Base-by-base conservation (phyloP, 2,329 filamentous ascomycete species). In the Nannizzia gypsea region DNA sequence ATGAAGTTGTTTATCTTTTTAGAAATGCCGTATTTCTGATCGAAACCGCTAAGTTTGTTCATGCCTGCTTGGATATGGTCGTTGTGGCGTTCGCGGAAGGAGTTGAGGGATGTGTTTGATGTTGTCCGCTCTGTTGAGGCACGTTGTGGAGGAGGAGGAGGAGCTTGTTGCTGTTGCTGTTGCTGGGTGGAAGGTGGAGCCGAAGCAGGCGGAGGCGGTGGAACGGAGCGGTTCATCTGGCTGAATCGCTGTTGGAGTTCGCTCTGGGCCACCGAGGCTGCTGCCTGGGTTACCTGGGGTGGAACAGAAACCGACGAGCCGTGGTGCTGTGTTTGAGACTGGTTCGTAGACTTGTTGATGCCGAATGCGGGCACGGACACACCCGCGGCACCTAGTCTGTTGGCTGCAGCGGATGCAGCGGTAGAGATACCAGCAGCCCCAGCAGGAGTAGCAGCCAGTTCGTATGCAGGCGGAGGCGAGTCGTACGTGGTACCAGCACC, bases 311-410 rank as follows among this genome's bases (percentile, higher is more conserved):
- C 61, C 59, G 63, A 11, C 31, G 13, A 2, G 2, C 13, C 13
- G 31, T 42, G 38, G 38, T 6, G 6, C 15, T 42, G 38, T 11
- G 1, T 40, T 1, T 40, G 36, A 11, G 2, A 6, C 13, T 42
- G 38, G 38, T 17, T 17, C 0, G 13, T 15, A 8, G 38, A 13
- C 15, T 42, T 15, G 38, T 83, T 85, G 62, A 95, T 95, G 3
- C 87, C 87, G 3, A 96, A 77, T 0, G 81, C 87, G 0, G 90
- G 86, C 0, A 96, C 89, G 0, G 85, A 88, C 4, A 96, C 79
- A 0, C 90, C 90, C 0, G 88, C 85, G 40, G 83, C 81, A 9
- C 85, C 83, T 6, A 96, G 78, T 46, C 89, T 81, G 61, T 76
- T 79, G 59, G 86, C 70, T 3, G 89, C 85, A 3, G 78, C 81